These are phyloP conservation scores for Termitomyces sp. DNA, from an alignment of 768 basidiomycete species.

Conservation along the genomic window DNA sequence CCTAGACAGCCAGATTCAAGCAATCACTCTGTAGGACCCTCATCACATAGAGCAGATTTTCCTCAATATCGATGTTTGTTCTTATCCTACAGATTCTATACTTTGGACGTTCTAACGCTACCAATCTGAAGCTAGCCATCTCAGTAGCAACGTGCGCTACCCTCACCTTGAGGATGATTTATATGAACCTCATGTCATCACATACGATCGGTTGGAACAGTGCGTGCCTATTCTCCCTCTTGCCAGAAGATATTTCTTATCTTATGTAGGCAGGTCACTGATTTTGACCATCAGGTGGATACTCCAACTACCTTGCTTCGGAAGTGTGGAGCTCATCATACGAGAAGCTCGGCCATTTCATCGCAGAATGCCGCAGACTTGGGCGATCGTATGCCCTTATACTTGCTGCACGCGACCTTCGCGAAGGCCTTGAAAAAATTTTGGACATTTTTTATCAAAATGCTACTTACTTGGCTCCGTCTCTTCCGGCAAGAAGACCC, in stretches of 20 bases:
- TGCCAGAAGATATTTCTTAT: not conserved
- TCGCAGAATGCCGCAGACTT: conserved; percentile 14
- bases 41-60: not conserved
- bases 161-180: not conserved
- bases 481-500: not conserved
- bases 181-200: not conserved
- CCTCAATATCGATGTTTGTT: not conserved
- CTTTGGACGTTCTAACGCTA: not conserved
- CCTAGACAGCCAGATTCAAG: not conserved
- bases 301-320: not conserved
- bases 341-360: conserved; percentile 13
- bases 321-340: not conserved
- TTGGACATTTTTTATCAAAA: conserved; percentile 14
- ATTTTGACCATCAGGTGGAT: not conserved
- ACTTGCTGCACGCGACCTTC: conserved; percentile 13
- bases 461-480: conserved; percentile 1
- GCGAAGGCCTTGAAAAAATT: conserved; percentile 13
- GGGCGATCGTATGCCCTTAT: conserved; percentile 20
- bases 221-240: not conserved
- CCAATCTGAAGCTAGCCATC: not conserved
- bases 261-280: not conserved
- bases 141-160: not conserved
- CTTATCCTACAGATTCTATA: not conserved
- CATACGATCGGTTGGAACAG: not conserved
- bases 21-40: not conserved